Percentiles rank a stretch among this genome's conserved stretches.
phyloP scores from a whole-genome alignment of 768 basidiomycete genomes.

The Myochromella boudieri region DNA sequence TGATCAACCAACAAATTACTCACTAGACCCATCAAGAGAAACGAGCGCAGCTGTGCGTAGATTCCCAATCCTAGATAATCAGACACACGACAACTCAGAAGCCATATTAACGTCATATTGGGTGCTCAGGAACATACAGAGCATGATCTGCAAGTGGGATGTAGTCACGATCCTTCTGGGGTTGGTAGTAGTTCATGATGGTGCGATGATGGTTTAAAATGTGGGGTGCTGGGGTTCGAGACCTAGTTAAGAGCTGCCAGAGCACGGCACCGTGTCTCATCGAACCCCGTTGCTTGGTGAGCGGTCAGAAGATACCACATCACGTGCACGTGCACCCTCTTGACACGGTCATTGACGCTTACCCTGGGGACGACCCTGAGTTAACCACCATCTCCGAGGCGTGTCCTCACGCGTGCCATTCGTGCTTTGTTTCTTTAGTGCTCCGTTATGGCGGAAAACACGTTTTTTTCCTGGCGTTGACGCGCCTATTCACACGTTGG shows the following conservation, averaged over 20 bases:
- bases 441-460: too few species aligned
- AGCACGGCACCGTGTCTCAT: conserved; percentile 7
- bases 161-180: conserved; percentile 61
- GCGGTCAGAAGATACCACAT: not conserved
- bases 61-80: conserved; percentile 67
- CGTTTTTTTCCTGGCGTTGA: too few species aligned
- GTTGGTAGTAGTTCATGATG: conserved; percentile 54
- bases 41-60: conserved; percentile 81
- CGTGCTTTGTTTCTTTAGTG: too few species aligned
- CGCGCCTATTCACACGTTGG: too few species aligned
- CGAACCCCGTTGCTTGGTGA: too few species aligned
- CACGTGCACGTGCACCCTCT: not conserved
- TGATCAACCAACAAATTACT: conserved; percentile 12
- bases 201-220: too few species aligned
- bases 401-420: too few species aligned
- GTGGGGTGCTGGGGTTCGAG: too few species aligned
- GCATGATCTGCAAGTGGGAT: conserved; percentile 78
- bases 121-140: conserved; percentile 46
- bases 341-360: not conserved
- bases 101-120: conserved; percentile 4
- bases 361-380: too few species aligned
- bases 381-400: too few species aligned
- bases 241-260: conserved; percentile 1
- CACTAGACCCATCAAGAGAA: conserved; percentile 82
- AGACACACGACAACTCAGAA: conserved; percentile 12